Evolutionary conservation across 2,329 filamentous ascomycete genomes (phyloP).

Genomic region (Delphinella strobiligena): DNA sequence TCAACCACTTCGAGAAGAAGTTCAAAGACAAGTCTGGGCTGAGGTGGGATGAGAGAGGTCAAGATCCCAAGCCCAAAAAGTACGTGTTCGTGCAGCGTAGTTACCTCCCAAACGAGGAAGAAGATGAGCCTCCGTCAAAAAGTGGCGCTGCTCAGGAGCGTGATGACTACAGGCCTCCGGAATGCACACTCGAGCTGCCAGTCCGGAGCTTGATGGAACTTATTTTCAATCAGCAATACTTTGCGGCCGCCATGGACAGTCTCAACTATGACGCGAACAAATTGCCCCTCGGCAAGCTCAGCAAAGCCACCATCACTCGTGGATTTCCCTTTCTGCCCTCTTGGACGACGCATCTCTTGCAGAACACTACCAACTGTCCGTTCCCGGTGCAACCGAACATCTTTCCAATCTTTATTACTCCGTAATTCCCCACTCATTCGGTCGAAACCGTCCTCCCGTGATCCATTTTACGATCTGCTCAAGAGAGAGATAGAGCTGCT

Average conservation of each 20-base stretch:
- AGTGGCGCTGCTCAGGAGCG: constrained; percentile 13
- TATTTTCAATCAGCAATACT: constrained; percentile 71
- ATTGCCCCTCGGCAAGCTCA: constrained; percentile 72
- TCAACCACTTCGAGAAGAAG: constrained; percentile 39
- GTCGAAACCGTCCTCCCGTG: constrained; percentile 58
- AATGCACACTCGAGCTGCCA: constrained; percentile 47
- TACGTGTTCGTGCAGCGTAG: constrained; percentile 73
- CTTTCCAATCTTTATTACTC: constrained; percentile 73
- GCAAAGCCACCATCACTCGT: constrained; percentile 60
- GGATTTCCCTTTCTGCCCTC: constrained; percentile 61
- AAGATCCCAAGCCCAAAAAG: constrained; percentile 47
- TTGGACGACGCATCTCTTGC: constrained; percentile 44
- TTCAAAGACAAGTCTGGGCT: constrained; percentile 46
- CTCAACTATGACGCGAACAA: constrained; percentile 66
- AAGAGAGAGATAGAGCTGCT: constrained; percentile 70
- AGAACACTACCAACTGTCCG: constrained; percentile 21
- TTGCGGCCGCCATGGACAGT: constrained; percentile 52
- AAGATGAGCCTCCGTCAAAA: constrained; percentile 26
- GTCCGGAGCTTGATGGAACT: constrained; percentile 62
- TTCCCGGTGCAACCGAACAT: constrained; percentile 38
- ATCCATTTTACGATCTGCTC: constrained; percentile 46
- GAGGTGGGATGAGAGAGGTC: constrained; percentile 36
- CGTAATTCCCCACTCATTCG: constrained; percentile 70
- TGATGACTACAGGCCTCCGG: constrained; percentile 17
- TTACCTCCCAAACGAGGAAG: constrained; percentile 59